Evolutionary conservation across 805 yeast species (phyloP).

Genomic region (Monosporozyma yasuniensis): DNA sequence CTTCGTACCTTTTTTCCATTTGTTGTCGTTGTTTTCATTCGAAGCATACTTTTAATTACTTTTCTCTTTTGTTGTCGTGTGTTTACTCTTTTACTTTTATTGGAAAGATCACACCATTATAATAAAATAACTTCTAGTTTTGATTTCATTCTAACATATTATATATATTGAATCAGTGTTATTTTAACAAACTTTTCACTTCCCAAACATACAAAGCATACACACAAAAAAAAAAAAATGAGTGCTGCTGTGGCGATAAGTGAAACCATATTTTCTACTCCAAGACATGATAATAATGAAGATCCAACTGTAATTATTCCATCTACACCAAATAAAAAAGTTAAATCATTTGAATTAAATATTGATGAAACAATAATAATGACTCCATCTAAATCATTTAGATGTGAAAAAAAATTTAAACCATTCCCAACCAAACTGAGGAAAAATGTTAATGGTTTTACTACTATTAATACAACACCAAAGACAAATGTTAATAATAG

Average conservation of each 20-base stretch:
- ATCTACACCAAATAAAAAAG: slow-evolving; percentile 10
- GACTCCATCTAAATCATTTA: slow-evolving; percentile 10
- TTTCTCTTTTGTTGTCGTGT: too few relatives aligned
- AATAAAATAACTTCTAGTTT: too few relatives aligned
- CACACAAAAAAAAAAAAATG: neutral
- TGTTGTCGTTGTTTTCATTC: too few relatives aligned
- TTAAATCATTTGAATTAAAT: neutral
- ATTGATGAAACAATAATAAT: neutral
- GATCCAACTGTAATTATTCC: slow-evolving; percentile 4
- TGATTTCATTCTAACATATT: too few relatives aligned
- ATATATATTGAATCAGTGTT: too few relatives aligned
- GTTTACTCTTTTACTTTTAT: too few relatives aligned
- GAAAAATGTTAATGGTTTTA: neutral
- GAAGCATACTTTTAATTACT: too few relatives aligned
- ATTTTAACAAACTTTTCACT: too few relatives aligned
- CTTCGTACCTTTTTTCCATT: too few relatives aligned
- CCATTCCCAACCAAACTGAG: neutral
- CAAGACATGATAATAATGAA: slow-evolving; percentile 7
- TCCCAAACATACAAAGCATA: neutral
- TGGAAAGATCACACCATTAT: too few relatives aligned
- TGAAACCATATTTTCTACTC: slow-evolving; percentile 10
- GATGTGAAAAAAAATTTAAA: slow-evolving; percentile 1
- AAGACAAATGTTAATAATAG: neutral
- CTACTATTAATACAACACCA: neutral
- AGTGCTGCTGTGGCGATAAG: neutral